Evolutionary conservation across 495 filamentous ascomycete species (phyloP), one percentile per base, ranked within the genome.

Genomic region (Penicillium soppii): DNA sequence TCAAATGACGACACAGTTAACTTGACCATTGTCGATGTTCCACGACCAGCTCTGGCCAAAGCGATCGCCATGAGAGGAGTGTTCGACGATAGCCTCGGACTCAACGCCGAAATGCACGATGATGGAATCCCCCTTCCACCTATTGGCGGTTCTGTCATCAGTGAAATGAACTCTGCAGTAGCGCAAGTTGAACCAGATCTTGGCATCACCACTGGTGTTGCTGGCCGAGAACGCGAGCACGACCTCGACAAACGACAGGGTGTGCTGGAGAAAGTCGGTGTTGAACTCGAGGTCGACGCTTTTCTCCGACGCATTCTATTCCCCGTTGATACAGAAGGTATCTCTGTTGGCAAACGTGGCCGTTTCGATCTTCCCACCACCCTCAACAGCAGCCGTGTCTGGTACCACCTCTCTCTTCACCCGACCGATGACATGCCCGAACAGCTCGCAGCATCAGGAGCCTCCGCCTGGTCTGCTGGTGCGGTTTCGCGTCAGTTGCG

Each of bases 51-150:
- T 15, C 73, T 97, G 9, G 89, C 90, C 40, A 96, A 91, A 63
- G 94, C 95, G 2, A 69, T 92, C 9, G 83, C 89, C 5, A 83
- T 97, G 71, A 84, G 90, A 41, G 88, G 88, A 3, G 83, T 97
- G 26, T 97, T 98, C 61, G 92, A 98, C 58, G 94, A 97, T 56
- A 80, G 69, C 23, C 70, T 86, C n/a, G 94, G 94, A 41, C 95
- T 98, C 69, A 96, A 97, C 56, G 82, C 85, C 1, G 94, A 98
- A 68, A 97, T 98, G 92, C 94, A 90, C 64, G 84, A 91, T 51
- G 94, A 98, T 58, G 95, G 95, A 13, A 82, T 98, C 20, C 76
- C 86, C 23, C 77, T 92, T 15, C 74, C 74, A 1, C 39, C 83
- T 0, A 82, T 82, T 4, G 88, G 87, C 7, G 84, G 83, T 45